Evolutionary conservation across 2,329 filamentous ascomycete species (phyloP).

Genomic region (Pestalotiopsis fici): DNA sequence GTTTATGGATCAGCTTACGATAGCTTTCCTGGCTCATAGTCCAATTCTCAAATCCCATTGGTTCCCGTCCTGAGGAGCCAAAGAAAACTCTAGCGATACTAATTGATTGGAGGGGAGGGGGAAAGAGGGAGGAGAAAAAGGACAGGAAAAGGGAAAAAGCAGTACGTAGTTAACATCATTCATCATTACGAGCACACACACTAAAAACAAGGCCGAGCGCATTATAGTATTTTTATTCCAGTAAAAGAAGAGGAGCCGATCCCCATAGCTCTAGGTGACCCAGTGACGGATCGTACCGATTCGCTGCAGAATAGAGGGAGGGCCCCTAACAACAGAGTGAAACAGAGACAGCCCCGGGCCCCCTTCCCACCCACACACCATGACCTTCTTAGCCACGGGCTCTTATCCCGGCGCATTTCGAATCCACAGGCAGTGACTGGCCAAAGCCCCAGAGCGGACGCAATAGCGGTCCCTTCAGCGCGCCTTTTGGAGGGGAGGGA

Average conservation of each 20-base stretch:
- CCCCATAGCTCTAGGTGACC: too few species aligned
- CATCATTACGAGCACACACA: not conserved
- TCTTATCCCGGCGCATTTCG: not conserved
- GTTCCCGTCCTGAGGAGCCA: not conserved
- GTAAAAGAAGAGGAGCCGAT: too few species aligned
- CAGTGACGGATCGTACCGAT: too few species aligned
- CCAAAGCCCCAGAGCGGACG: not conserved
- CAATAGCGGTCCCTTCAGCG: not conserved
- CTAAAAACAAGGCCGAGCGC: not conserved
- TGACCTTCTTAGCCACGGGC: not conserved
- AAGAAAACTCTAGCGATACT: not conserved
- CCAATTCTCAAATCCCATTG: not conserved
- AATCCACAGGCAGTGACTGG: not conserved
- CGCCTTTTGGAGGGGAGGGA: not conserved
- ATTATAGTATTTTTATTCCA: not conserved
- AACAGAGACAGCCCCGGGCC: too few species aligned
- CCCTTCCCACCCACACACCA: not conserved
- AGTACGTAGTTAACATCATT: not conserved
- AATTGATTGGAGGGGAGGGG: not conserved
- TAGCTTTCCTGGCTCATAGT: not conserved
- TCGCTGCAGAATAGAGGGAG: too few species aligned
- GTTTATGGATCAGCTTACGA: not conserved
- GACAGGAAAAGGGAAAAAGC: not conserved
- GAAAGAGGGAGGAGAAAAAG: not conserved
- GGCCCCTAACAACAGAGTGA: too few species aligned